phyloP scores from a whole-genome alignment of 2,329 filamentous ascomycete species.

The Talaromyces sp. region DNA sequence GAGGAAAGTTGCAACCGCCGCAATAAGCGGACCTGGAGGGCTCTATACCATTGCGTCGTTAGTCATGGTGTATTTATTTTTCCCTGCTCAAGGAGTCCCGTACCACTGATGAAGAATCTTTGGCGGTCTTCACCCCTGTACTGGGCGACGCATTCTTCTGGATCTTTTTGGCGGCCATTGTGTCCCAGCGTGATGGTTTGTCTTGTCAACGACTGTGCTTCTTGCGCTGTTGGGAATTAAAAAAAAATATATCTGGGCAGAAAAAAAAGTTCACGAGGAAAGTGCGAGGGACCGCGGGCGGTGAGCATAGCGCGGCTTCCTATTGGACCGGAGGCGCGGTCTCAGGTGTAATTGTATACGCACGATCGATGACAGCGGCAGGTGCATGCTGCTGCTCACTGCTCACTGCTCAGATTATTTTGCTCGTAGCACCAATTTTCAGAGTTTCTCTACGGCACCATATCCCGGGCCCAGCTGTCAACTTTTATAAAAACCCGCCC shows the following conservation, averaged over 20 bases:
- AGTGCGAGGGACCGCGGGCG: conserved; percentile 10
- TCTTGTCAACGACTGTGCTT: conserved; percentile 15
- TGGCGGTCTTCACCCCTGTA: conserved; percentile 16
- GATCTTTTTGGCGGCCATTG: conserved; percentile 22
- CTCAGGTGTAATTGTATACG: not conserved
- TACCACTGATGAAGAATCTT: conserved; percentile 4
- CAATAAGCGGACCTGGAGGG: conserved; percentile 58
- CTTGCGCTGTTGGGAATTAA: not conserved
- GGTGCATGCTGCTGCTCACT: not conserved
- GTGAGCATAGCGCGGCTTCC: not conserved
- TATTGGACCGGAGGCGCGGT: not conserved
- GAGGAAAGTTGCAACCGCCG: conserved; percentile 63
- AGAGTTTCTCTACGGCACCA: not conserved
- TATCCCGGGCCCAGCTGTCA: not conserved
- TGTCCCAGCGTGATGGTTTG: conserved; percentile 19
- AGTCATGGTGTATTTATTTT: not conserved
- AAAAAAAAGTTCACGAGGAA: conserved; percentile 5
- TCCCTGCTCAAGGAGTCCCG: not conserved
- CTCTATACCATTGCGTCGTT: not conserved
- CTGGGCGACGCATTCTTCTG: conserved; percentile 19
- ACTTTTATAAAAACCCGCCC: not conserved
- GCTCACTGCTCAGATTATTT: not conserved
- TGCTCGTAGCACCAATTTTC: not conserved
- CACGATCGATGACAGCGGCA: not conserved
- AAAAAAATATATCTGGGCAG: not conserved